Evolutionary conservation across 148 eudicot genomes (phyloP).

Genomic region (Rhododendron ferrugineum): DNA sequence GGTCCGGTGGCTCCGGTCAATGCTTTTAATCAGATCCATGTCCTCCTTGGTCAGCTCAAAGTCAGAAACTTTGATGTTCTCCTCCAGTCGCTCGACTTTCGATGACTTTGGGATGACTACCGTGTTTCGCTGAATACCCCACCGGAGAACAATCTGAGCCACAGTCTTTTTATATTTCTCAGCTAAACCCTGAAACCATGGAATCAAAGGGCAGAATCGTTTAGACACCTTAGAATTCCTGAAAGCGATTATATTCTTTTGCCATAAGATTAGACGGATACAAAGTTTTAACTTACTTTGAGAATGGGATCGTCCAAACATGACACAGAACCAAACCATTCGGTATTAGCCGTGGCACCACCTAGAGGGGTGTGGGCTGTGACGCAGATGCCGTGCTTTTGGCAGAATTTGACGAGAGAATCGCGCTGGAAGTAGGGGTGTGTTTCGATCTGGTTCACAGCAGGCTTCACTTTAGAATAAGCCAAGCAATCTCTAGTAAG

Average conservation of each 20-base stretch:
- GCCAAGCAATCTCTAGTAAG: conserved; percentile 87
- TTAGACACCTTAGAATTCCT: neutral
- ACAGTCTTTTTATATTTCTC: conserved; percentile 68
- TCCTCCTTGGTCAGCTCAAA: conserved; percentile 76
- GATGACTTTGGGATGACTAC: conserved; percentile 84
- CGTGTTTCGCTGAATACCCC: conserved; percentile 83
- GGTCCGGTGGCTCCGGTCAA: conserved; percentile 70
- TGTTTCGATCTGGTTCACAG: conserved; percentile 94
- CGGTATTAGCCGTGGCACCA: conserved; percentile 76
- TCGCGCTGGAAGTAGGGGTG: conserved; percentile 95
- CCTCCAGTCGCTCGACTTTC: conserved; percentile 61
- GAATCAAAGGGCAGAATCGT: neutral
- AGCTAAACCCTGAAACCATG: conserved; percentile 43
- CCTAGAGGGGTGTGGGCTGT: conserved; percentile 98
- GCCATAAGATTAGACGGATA: neutral
- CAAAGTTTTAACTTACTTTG: conserved; percentile 41
- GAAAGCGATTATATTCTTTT: neutral
- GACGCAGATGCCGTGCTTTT: conserved; percentile 74
- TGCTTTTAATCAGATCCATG: conserved; percentile 61
- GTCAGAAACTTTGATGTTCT: conserved; percentile 60
- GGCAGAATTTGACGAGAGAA: conserved; percentile 80
- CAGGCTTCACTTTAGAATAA: conserved; percentile 89
- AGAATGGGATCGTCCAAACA: conserved; percentile 87
- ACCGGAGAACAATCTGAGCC: conserved; percentile 82
- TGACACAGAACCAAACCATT: conserved; percentile 89